phyloP scores from a whole-genome alignment of 1,284 basidiomycete species.

The Gastroboletus turbinatus region DNA sequence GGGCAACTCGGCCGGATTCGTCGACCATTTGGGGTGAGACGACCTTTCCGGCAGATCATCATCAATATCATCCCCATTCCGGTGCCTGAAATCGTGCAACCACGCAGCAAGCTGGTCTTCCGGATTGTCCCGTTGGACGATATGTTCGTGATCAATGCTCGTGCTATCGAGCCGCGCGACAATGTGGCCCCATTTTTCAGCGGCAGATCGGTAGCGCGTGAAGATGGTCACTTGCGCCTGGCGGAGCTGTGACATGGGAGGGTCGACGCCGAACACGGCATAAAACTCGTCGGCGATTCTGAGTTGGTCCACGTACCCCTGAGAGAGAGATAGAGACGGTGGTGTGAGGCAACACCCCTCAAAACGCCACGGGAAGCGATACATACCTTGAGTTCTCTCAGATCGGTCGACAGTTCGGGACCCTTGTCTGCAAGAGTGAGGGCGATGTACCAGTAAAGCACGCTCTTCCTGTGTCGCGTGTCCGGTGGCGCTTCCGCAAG shows the following conservation, averaged over 20 bases:
- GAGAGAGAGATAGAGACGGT: neutral
- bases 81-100: constrained; percentile 49
- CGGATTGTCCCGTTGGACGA: constrained; percentile 36
- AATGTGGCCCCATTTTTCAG: constrained; percentile 45
- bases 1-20: constrained; percentile 47
- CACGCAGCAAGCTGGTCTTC: constrained; percentile 58
- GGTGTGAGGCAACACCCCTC: neutral
- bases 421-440: constrained; percentile 51
- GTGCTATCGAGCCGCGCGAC: constrained; percentile 39
- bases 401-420: constrained; percentile 45
- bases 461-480: constrained; percentile 53
- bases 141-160: constrained; percentile 26
- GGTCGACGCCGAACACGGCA: constrained; percentile 41
- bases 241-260: constrained; percentile 49
- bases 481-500: constrained; percentile 58
- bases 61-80: constrained; percentile 38
- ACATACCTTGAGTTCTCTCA: constrained; percentile 49
- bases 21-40: constrained; percentile 42
- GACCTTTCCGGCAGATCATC: constrained; percentile 30
- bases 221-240: constrained; percentile 49
- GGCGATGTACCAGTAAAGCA: constrained; percentile 58
- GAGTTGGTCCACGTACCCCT: constrained; percentile 46
- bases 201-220: constrained; percentile 41
- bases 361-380: neutral
- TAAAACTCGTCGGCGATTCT: constrained; percentile 50